phyloP scores from a whole-genome alignment of 2,329 filamentous ascomycete species.

The Hypoxylon sp. region DNA sequence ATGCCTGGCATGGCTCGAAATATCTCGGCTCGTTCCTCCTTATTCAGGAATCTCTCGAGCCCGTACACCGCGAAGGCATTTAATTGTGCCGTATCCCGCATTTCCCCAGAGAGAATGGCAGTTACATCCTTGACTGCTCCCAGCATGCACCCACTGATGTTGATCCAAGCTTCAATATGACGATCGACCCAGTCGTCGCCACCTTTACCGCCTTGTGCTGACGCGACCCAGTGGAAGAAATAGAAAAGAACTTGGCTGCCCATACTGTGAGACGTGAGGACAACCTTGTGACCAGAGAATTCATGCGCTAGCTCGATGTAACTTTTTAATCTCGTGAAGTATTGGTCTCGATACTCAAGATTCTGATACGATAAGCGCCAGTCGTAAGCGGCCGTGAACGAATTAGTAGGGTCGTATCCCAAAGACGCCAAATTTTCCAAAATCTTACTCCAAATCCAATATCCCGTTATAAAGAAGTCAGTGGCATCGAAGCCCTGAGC shows the following conservation, averaged over 20 bases:
- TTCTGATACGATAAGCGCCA: constrained; percentile 94
- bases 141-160: constrained; percentile 98
- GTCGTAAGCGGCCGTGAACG: constrained; percentile 82
- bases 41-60: constrained; percentile 93
- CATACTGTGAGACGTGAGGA: constrained; percentile 96
- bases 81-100: constrained; percentile 97
- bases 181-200: constrained; percentile 91
- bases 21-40: constrained; percentile 90
- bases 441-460: constrained; percentile 99
- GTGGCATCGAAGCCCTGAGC: constrained; percentile 98
- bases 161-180: constrained; percentile 95
- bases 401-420: constrained; percentile 90
- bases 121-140: constrained; percentile 92
- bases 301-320: constrained; percentile 88
- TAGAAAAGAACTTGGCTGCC: constrained; percentile 94
- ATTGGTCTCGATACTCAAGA: constrained; percentile 90
- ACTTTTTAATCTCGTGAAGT: constrained; percentile 90
- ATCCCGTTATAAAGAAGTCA: constrained; percentile 91
- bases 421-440: constrained; percentile 96
- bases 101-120: constrained; percentile 93
- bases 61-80: constrained; percentile 98
- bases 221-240: constrained; percentile 86
- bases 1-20: constrained; percentile 98
- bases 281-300: constrained; percentile 83
- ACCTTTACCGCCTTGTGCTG: constrained; percentile 81